These are phyloP conservation scores for Gyrodon lividus DNA, from an alignment of 768 basidiomycete genomes.

Conservation along the genomic window DNA sequence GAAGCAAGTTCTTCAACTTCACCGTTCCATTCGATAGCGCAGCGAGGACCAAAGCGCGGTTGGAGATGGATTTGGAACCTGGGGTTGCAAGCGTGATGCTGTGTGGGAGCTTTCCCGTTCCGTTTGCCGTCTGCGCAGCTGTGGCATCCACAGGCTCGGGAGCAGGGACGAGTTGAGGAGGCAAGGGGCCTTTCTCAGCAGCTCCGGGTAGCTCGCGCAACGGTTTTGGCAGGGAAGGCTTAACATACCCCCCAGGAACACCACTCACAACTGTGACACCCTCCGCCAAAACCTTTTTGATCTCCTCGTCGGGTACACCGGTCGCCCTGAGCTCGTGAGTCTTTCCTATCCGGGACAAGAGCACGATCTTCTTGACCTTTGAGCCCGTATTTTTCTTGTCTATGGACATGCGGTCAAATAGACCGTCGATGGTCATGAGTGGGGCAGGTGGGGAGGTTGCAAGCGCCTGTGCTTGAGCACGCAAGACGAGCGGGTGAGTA, in stretches of 20 bases:
- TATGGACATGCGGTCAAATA: conserved; percentile 91
- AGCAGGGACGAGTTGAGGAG: conserved; percentile 18
- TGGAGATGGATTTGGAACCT: conserved; percentile 95
- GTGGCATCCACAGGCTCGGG: conserved; percentile 18
- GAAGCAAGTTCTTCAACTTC: conserved; percentile 83
- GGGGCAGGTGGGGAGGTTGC: conserved; percentile 17
- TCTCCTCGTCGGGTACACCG: conserved; percentile 75
- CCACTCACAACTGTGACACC: conserved; percentile 75
- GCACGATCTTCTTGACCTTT: conserved; percentile 86
- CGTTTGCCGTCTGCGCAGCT: background rate
- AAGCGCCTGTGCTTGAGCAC: conserved; percentile 16
- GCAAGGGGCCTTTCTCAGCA: conserved; percentile 14
- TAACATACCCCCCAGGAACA: conserved; percentile 40
- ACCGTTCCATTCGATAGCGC: conserved; percentile 89
- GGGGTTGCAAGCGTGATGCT: conserved; percentile 81
- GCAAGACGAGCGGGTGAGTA: conserved; percentile 68
- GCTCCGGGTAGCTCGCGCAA: conserved; percentile 20
- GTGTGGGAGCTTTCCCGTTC: conserved; percentile 15
- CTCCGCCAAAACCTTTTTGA: conserved; percentile 78
- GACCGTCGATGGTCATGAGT: conserved; percentile 59
- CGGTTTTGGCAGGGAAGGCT: conserved; percentile 48
- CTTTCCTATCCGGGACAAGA: conserved; percentile 86
- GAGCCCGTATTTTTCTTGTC: conserved; percentile 97
- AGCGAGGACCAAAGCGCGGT: conserved; percentile 89
- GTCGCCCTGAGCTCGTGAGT: conserved; percentile 93